Base-by-base conservation (phyloP, 768 basidiomycete species). In the Serendipita sp. region DNA sequence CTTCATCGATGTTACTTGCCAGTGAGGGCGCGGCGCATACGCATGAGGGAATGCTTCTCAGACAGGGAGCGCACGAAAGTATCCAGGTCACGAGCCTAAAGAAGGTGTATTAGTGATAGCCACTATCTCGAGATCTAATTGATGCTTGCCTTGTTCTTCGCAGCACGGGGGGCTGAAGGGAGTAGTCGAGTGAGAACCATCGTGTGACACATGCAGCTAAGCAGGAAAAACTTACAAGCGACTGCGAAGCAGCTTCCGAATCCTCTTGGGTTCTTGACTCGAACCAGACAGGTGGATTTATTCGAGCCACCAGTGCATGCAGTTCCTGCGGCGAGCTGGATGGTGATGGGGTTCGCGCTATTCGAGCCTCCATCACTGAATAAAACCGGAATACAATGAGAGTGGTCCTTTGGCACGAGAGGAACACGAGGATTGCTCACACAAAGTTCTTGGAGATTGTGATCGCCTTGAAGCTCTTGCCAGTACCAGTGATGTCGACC, bases 241-340 rank as follows among this genome's bases (percentile, higher is more conserved):
- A 54, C 30, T 15, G 52, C 52, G 28, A 54, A 54, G 52, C 52
- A 54, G 52, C 52, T 54, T 54, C 52, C 52, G 32, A 54, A 54
- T 13, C 11, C 11, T 11, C 23, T 32, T 54, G 52, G 15, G 28
- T 54, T 54, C 11, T 13, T 28, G 52, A 54, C 52, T 32, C 32
- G 16, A 11, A 54, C 32, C 16, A 54, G 52, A 30, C 52, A 54
- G 52, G 52, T 54, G 13, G 52, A 15, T 32, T 32, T 15, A 30
- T 54, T 54, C 11, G 52, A 54, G 11, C 52, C 52, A 32, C 52
- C 52, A 11, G 52, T 54, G 52, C 52, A 54, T 11, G 30, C 23
- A 11, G 52, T 54, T 11, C 52, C 52, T 11, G 52, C 52, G 13
- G 52, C 13, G 13, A 54, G 52, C 30, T 54, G 52, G 30, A 54